Evolutionary conservation across 2,329 filamentous ascomycete genomes (phyloP).

Genomic region (Ceratocystis colombiana): DNA sequence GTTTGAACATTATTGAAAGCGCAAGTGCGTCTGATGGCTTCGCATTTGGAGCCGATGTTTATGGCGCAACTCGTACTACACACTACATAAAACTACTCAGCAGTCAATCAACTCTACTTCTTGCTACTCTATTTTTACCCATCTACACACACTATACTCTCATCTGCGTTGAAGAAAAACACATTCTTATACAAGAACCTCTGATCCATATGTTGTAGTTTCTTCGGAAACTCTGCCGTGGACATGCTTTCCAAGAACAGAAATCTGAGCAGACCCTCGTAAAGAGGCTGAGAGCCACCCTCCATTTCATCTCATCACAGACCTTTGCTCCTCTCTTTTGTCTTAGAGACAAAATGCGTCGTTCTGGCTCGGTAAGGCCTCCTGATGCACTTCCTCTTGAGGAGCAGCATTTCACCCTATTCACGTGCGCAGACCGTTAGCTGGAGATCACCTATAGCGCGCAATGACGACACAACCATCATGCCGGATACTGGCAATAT

Average conservation of each 20-base stretch:
- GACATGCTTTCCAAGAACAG: slow-evolving; percentile 36
- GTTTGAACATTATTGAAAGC: background rate
- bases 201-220: slow-evolving; percentile 11
- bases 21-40: background rate
- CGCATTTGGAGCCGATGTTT: background rate
- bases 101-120: background rate
- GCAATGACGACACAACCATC: slow-evolving; percentile 10
- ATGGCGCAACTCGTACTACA: background rate
- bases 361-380: slow-evolving; percentile 13
- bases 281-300: slow-evolving; percentile 14
- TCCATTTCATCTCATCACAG: slow-evolving; percentile 19
- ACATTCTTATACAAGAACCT: slow-evolving; percentile 23
- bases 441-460: slow-evolving; percentile 7
- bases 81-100: too few species aligned
- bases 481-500: slow-evolving; percentile 14
- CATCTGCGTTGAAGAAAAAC: slow-evolving; percentile 25
- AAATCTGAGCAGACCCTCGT: slow-evolving; percentile 39
- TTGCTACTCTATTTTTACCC: background rate
- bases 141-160: background rate
- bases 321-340: slow-evolving; percentile 19
- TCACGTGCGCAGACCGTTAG: background rate
- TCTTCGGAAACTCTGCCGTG: slow-evolving; percentile 19
- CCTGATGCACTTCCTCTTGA: background rate
- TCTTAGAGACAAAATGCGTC: background rate
- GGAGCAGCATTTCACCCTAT: background rate